Evolutionary conservation across 2,329 filamentous ascomycete genomes (phyloP), one percentile per base, ranked within the genome.

Genomic region (Colletotrichum sp.): DNA sequence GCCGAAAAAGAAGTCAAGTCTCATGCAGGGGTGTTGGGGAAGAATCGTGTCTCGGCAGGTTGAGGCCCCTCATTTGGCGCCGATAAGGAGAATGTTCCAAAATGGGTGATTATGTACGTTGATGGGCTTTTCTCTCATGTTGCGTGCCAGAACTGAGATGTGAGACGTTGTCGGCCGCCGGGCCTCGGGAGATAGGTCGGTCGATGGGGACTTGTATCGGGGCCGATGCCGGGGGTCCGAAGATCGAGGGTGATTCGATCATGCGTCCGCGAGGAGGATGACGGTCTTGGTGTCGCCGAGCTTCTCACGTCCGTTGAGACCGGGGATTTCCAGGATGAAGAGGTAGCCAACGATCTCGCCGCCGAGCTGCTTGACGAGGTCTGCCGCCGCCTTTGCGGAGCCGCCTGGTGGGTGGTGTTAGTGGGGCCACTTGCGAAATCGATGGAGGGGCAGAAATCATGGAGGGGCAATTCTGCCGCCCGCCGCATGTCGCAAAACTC

Each of bases 301-400:
- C 90, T 98, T 97, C 78, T 96, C 94, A 80, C 95, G 93, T 80
- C 97, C 97, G 84, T 98, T 95, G 80, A 99, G 92, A 86, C 97
- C 96, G 81, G 96, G 94, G 78, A 99, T 94, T 86, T 98, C 96
- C 84, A 98, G 94, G 82, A 99, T 95, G 89, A 99, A 99, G 78
- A 98, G 88, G 87, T 95, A 98, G 80, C 95, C 96, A 75, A 98
- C 86, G 63, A 98, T 89, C n/a, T 92, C 89, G 79, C 96, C 97
- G 79, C 96, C 95, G 79, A 98, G 92, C 86, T 98, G 93, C 84
- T 93, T 90, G 80, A 98, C 95, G 75, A 99, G 93, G 77, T 95
- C 91, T 78, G 95, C 96, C 25, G 96, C 96, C 76, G 96, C 97
- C 78, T 92, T 92, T 72, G 97, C 97, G 79, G 96, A 98, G 80